A percentile compares a stretch with the other conserved stretches of the same genome.
These are phyloP conservation scores for Domatiomyces globalis DNA, from an alignment of 2,329 filamentous ascomycete genomes.

Conservation along the genomic window DNA sequence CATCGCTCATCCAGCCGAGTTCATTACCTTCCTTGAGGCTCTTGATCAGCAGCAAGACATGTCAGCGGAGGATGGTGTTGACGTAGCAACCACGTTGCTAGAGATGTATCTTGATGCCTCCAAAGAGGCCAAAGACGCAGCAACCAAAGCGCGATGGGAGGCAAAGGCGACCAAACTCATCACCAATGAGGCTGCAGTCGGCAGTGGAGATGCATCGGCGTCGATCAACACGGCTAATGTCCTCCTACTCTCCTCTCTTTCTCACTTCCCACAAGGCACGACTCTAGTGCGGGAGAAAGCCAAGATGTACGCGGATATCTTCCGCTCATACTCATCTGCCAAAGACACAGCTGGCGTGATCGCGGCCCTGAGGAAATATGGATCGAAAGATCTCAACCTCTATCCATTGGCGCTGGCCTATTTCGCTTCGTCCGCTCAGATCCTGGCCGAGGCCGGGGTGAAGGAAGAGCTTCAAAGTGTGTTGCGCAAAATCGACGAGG, in stretches of 20 bases:
- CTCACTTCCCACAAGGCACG: slow-evolving; percentile 78
- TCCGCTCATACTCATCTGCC: slow-evolving; percentile 84
- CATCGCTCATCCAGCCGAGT: slow-evolving; percentile 82
- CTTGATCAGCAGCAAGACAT: slow-evolving; percentile 59
- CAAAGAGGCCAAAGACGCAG: slow-evolving; percentile 52
- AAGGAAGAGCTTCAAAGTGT: slow-evolving; percentile 63
- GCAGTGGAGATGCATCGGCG: slow-evolving; percentile 9
- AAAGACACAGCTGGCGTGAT: slow-evolving; percentile 86
- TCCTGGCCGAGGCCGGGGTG: slow-evolving; percentile 69
- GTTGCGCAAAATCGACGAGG: slow-evolving; percentile 72
- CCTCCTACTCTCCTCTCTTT: slow-evolving; percentile 78
- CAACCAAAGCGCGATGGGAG: slow-evolving; percentile 64
- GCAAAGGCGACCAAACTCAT: slow-evolving; percentile 80
- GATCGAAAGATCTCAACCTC: slow-evolving; percentile 74
- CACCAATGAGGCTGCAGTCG: slow-evolving; percentile 38
- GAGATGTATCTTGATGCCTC: slow-evolving; percentile 96
- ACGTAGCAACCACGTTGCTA: slow-evolving; percentile 88
- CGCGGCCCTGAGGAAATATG: slow-evolving; percentile 80
- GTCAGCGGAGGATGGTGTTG: slow-evolving; percentile 60
- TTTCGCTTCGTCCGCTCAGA: slow-evolving; percentile 68
- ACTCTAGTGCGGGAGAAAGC: slow-evolving; percentile 89
- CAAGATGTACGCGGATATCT: slow-evolving; percentile 84
- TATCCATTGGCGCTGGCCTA: slow-evolving; percentile 89
- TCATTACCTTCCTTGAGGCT: slow-evolving; percentile 83
- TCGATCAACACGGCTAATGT: slow-evolving; percentile 93